These are phyloP conservation scores for Phytophthora constricta DNA, from an alignment of 352 stramenopile genomes.

Conservation along the genomic window DNA sequence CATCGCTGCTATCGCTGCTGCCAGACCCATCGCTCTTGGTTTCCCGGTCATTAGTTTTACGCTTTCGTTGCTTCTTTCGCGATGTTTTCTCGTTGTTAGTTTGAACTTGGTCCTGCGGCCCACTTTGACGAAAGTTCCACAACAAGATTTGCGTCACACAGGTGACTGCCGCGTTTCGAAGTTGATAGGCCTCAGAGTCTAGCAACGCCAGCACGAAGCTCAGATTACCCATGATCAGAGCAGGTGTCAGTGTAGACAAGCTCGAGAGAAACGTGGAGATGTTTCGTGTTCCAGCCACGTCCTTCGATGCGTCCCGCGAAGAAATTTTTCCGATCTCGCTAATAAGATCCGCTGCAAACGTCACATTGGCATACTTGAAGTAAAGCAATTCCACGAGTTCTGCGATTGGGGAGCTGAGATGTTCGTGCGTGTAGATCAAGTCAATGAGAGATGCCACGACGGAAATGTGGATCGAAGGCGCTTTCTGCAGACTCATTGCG, in stretches of 20 bases:
- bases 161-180: conserved; percentile 78
- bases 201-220: conserved; percentile 79
- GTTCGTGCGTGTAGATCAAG: conserved; percentile 76
- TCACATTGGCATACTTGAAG: conserved; percentile 65
- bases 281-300: conserved; percentile 75
- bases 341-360: conserved; percentile 75
- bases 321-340: conserved; percentile 82
- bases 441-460: conserved; percentile 77
- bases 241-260: conserved; percentile 66
- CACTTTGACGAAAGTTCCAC: conserved; percentile 75
- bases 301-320: conserved; percentile 69
- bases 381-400: conserved; percentile 72
- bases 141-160: conserved; percentile 78
- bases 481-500: conserved; percentile 61
- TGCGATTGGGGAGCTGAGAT: conserved; percentile 61
- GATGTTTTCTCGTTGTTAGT: neutral
- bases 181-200: conserved; percentile 79
- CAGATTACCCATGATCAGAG: conserved; percentile 77
- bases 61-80: conserved; percentile 24
- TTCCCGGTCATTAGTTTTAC: conserved; percentile 26
- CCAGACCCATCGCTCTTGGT: conserved; percentile 33
- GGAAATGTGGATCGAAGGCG: conserved; percentile 71
- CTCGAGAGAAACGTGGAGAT: conserved; percentile 76
- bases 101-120: conserved; percentile 32
- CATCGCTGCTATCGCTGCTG: conserved; percentile 32